phyloP scores from a whole-genome alignment of 306 rosid genomes.

The Canavalia gladiata region DNA sequence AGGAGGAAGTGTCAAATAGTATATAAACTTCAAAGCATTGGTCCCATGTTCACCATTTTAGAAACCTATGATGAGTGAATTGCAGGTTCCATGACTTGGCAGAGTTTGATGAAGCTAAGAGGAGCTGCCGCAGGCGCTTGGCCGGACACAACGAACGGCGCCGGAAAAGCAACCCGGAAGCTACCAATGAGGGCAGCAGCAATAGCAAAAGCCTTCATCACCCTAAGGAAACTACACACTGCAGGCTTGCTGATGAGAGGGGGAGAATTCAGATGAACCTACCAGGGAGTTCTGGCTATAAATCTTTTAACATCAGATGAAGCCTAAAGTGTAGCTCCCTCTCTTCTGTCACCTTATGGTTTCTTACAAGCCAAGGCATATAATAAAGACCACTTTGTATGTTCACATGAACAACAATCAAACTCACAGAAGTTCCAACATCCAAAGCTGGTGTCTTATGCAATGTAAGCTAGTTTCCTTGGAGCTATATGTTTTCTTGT shows the following conservation, averaged over 20 bases:
- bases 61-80: slow-evolving; percentile 8
- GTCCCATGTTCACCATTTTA: not conserved
- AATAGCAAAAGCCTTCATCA: slow-evolving; percentile 48
- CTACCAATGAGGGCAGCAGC: slow-evolving; percentile 62
- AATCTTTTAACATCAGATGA: slow-evolving; percentile 72
- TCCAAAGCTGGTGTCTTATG: slow-evolving; percentile 40
- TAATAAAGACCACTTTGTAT: slow-evolving; percentile 37
- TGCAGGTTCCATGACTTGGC: slow-evolving; percentile 90
- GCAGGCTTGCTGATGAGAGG: slow-evolving; percentile 61
- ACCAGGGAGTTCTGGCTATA: slow-evolving; percentile 68
- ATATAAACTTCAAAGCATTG: not conserved
- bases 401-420: slow-evolving; percentile 39
- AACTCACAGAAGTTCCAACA: slow-evolving; percentile 29
- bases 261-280: slow-evolving; percentile 62
- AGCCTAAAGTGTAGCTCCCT: slow-evolving; percentile 63
- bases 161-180: slow-evolving; percentile 69
- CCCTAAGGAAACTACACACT: slow-evolving; percentile 60
- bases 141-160: slow-evolving; percentile 95
- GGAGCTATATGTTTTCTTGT: slow-evolving; percentile 11
- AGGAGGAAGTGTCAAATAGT: not conserved
- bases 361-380: slow-evolving; percentile 48
- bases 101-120: slow-evolving; percentile 89
- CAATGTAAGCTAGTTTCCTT: slow-evolving; percentile 20
- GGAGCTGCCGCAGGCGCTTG: slow-evolving; percentile 90
- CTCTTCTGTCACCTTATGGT: slow-evolving; percentile 88